phyloP scores from a whole-genome alignment of 202 grass and related monocot genomes.

The Saccharum hybrid region DNA sequence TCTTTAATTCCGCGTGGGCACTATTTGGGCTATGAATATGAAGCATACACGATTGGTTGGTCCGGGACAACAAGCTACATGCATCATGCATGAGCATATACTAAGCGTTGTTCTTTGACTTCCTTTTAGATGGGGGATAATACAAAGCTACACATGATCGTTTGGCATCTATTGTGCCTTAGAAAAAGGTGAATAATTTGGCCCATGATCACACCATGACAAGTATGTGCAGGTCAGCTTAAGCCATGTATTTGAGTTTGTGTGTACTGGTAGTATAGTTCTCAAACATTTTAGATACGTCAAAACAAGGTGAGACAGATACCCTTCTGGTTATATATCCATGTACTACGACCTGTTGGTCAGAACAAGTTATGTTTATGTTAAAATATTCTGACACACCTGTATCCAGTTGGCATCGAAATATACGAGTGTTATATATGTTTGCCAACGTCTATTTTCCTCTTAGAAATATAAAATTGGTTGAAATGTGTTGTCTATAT shows the following conservation, averaged over 20 bases:
- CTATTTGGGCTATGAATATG: constrained; percentile 1
- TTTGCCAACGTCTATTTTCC: neutral
- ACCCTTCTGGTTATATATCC: neutral
- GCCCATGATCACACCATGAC: constrained; percentile 40
- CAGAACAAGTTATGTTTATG: neutral
- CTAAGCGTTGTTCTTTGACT: constrained; percentile 23
- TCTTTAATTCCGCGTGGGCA: constrained; percentile 31
- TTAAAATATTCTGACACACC: neutral
- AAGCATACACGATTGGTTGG: constrained; percentile 18
- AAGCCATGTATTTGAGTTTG: neutral
- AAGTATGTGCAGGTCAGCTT: constrained; percentile 29
- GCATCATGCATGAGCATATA: constrained; percentile 15
- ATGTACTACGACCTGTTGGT: neutral
- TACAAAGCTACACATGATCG: constrained; percentile 3
- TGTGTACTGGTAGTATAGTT: neutral
- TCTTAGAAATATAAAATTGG: neutral
- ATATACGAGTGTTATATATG: neutral
- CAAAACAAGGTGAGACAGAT: neutral
- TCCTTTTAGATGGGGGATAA: neutral
- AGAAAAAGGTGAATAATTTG: constrained; percentile 29
- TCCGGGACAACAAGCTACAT: constrained; percentile 19
- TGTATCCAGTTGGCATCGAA: neutral
- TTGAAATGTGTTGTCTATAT: neutral
- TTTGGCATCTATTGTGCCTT: constrained; percentile 28
- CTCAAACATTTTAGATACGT: neutral